Conservation (phyloP, 495 filamentous ascomycete genomes). For the Cudoniella acicularis region DNA sequence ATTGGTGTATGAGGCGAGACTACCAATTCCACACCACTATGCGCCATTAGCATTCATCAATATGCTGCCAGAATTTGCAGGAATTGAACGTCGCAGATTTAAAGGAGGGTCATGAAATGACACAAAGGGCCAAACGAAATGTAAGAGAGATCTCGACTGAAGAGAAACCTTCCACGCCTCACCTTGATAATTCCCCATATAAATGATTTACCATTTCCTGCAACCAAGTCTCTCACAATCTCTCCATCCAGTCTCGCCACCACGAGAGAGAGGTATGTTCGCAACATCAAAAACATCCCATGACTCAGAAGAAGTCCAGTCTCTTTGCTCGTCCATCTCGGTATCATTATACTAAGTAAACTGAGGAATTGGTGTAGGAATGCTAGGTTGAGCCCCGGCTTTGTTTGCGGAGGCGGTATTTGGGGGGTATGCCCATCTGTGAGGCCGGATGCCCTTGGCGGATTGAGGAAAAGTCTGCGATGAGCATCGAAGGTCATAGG, state of each 20-base stretch:
- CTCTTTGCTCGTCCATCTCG: slow-evolving; percentile 91
- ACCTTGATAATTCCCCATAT: slow-evolving; percentile 82
- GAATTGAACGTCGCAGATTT: too few species aligned
- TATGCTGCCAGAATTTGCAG: too few species aligned
- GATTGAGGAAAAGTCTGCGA: slow-evolving; percentile 86
- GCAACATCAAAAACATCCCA: slow-evolving; percentile 78
- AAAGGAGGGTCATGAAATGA: too few species aligned
- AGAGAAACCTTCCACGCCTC: too few species aligned
- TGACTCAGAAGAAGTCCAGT: slow-evolving; percentile 85
- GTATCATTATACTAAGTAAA: slow-evolving; percentile 95
- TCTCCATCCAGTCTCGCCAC: slow-evolving; percentile 93
- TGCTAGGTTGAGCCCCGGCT: slow-evolving; percentile 94
- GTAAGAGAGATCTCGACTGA: background rate
- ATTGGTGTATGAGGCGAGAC: slow-evolving; percentile 85
- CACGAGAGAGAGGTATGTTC: slow-evolving; percentile 91
- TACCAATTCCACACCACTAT: slow-evolving; percentile 55
- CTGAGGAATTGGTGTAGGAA: slow-evolving; percentile 97
- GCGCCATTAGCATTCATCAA: slow-evolving; percentile 5
- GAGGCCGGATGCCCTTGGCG: slow-evolving; percentile 71
- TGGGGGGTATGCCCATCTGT: slow-evolving; percentile 58
- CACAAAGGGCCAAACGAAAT: background rate
- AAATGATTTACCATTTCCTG: slow-evolving; percentile 85
- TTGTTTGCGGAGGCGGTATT: slow-evolving; percentile 83
- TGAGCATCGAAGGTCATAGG: slow-evolving; percentile 94
- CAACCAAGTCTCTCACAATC: slow-evolving; percentile 92